phyloP scores from a whole-genome alignment of 441 rosid species.

The Gossypium laxum region DNA sequence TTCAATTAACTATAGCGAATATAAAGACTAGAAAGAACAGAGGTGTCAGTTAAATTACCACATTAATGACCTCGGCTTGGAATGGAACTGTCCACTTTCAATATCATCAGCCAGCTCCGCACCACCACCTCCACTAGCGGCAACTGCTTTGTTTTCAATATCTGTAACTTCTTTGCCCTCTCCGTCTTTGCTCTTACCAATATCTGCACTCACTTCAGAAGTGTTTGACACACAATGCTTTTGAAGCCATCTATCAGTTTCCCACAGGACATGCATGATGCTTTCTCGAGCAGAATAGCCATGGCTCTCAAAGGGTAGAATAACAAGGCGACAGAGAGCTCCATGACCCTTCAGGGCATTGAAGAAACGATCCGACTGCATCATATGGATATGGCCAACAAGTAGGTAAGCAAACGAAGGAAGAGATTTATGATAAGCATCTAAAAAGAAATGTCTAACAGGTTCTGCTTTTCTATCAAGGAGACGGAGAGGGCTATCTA shows the following conservation, averaged over 20 bases:
- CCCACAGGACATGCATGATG: constrained; percentile 96
- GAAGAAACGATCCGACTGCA: constrained; percentile 90
- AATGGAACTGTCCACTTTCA: constrained; percentile 23
- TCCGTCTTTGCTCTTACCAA: constrained; percentile 26
- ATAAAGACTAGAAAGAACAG: neutral
- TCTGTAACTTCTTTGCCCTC: constrained; percentile 27
- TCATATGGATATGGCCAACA: neutral
- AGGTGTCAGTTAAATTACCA: constrained; percentile 33
- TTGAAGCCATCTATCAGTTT: constrained; percentile 88
- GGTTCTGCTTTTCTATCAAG: neutral
- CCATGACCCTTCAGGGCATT: constrained; percentile 93
- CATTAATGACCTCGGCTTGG: constrained; percentile 42
- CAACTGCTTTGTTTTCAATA: constrained; percentile 32
- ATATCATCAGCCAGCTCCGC: constrained; percentile 41
- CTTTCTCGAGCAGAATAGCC: constrained; percentile 88
- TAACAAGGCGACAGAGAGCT: constrained; percentile 68
- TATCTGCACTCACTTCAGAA: constrained; percentile 33
- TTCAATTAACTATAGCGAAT: neutral
- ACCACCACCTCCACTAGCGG: constrained; percentile 48
- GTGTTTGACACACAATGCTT: constrained; percentile 57
- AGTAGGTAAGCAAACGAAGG: constrained; percentile 14
- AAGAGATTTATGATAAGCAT: neutral
- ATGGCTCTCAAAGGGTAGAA: constrained; percentile 88
- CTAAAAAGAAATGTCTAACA: neutral
- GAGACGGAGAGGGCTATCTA: neutral